These are phyloP conservation scores for Prunus yedoensis DNA, from an alignment of 331 rosid species.

Conservation along the genomic window DNA sequence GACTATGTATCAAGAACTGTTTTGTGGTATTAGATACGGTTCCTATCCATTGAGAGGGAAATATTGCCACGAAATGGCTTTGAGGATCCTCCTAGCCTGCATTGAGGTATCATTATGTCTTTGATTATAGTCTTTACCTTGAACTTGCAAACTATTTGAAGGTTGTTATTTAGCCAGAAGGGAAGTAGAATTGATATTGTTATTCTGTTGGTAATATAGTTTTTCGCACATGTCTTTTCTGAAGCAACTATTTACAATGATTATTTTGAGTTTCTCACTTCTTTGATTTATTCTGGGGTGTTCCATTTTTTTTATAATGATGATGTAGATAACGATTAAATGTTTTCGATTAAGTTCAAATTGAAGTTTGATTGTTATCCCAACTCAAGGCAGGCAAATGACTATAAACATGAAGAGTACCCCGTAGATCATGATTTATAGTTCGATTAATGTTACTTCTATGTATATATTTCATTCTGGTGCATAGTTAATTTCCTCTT, in stretches of 20 bases:
- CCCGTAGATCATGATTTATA: neutral
- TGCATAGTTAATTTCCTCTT: conserved; percentile 11
- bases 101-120: conserved; percentile 66
- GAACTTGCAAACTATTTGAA: neutral
- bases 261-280: neutral
- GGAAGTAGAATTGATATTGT: neutral
- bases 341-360: neutral
- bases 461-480: neutral
- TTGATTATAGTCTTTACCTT: neutral
- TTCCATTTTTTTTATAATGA: neutral
- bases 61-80: conserved; percentile 97
- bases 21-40: conserved; percentile 67
- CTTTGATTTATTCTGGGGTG: neutral
- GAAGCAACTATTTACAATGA: neutral
- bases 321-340: neutral
- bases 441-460: neutral
- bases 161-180: neutral
- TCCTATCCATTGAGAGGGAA: conserved; percentile 93
- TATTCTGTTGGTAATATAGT: neutral
- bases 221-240: neutral
- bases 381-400: too few species aligned
- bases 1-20: conserved; percentile 23
- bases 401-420: neutral
- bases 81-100: conserved; percentile 91
- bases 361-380: neutral